Percentiles rank a stretch among this genome's conserved stretches.
These are phyloP conservation scores for Nannochloropsis gaditana DNA, from an alignment of 108 stramenopile species.

Conservation along the genomic window DNA sequence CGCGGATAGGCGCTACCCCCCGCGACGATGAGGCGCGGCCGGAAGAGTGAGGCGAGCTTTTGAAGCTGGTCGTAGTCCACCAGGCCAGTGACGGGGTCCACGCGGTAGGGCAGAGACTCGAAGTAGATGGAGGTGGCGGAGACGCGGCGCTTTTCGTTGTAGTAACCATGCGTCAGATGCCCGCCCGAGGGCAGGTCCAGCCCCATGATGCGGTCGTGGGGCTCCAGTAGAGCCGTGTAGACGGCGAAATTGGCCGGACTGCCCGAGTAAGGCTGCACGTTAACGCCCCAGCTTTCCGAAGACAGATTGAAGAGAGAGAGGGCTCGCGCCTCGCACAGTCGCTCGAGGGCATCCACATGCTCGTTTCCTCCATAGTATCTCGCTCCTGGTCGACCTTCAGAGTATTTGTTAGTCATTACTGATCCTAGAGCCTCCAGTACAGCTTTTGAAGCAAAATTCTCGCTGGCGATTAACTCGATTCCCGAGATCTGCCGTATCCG, in stretches of 20 bases:
- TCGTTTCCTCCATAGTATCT: slow-evolving; percentile 57
- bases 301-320: slow-evolving; percentile 86
- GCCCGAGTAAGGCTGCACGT: slow-evolving; percentile 85
- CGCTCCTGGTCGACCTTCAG: slow-evolving; percentile 53
- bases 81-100: slow-evolving; percentile 82
- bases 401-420: slow-evolving; percentile 57
- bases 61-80: slow-evolving; percentile 97
- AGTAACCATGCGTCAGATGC: slow-evolving; percentile 87
- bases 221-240: slow-evolving; percentile 96
- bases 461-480: slow-evolving; percentile 56
- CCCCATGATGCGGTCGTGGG: slow-evolving; percentile 97
- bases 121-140: slow-evolving; percentile 75
- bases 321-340: slow-evolving; percentile 66
- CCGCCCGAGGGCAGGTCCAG: slow-evolving; percentile 97
- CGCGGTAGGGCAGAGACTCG: slow-evolving; percentile 97
- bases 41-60: slow-evolving; percentile 82
- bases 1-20: slow-evolving; percentile 98
- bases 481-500: slow-evolving; percentile 21
- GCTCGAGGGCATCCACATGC: slow-evolving; percentile 51
- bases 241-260: slow-evolving; percentile 97
- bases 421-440: slow-evolving; percentile 68
- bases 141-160: slow-evolving; percentile 38
- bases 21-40: slow-evolving; percentile 95
- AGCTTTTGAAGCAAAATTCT: slow-evolving; percentile 89
- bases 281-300: slow-evolving; percentile 66